Conservation (phyloP, 2,329 filamentous ascomycete species). For the Acarospora socialis region DNA sequence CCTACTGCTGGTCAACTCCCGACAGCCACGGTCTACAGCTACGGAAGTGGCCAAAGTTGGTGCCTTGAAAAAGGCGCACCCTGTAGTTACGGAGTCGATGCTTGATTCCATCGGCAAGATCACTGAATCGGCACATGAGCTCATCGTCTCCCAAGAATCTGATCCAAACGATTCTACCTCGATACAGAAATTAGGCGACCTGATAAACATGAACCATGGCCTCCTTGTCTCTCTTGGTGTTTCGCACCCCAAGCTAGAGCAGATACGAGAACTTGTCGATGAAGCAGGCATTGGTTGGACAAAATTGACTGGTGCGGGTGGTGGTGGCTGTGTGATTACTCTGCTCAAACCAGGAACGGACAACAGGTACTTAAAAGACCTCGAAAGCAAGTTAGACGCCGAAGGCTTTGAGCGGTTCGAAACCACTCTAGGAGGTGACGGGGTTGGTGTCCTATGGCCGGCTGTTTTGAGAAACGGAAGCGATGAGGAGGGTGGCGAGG, state of each 20-base stretch:
- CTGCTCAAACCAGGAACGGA: conserved; percentile 57
- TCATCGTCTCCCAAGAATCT: conserved; percentile 48
- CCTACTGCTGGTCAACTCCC: conserved; percentile 78
- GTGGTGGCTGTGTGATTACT: conserved; percentile 90
- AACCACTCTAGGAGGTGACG: conserved; percentile 82
- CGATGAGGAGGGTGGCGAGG: conserved; percentile 71
- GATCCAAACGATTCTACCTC: conserved; percentile 48
- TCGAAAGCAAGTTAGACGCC: conserved; percentile 42
- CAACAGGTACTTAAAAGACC: conserved; percentile 39
- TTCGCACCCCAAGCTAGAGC: conserved; percentile 83
- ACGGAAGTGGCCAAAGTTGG: conserved; percentile 78
- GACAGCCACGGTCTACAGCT: conserved; percentile 71
- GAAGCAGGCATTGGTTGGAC: conserved; percentile 88
- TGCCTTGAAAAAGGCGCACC: conserved; percentile 55
- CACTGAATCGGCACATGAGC: conserved; percentile 41
- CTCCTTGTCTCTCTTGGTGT: conserved; percentile 82
- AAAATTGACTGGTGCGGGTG: conserved; percentile 89
- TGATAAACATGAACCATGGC: conserved; percentile 90
- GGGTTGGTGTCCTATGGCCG: conserved; percentile 87
- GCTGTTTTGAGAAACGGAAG: conserved; percentile 75
- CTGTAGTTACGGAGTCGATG: conserved; percentile 63
- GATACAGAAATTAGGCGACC: conserved; percentile 63
- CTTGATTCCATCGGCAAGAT: conserved; percentile 65
- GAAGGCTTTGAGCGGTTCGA: conserved; percentile 68
- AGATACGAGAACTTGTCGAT: conserved; percentile 81